Evolutionary conservation across 164 flowering plant genomes (phyloP).

Genomic region (Buxus sempervirens): DNA sequence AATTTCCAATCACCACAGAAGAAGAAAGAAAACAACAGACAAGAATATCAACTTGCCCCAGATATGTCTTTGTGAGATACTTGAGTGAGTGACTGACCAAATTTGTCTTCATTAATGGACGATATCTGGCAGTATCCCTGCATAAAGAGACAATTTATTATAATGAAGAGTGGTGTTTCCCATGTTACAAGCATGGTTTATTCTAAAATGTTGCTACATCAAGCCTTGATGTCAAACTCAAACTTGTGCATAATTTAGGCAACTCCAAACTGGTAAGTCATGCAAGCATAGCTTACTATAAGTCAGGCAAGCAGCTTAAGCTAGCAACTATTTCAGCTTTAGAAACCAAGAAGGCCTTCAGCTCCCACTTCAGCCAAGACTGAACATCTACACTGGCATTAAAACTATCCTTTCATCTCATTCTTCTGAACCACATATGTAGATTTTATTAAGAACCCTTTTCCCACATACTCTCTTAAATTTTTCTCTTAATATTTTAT

Average conservation of each 20-base stretch:
- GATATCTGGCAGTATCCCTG: constrained; percentile 79
- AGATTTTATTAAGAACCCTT: no score
- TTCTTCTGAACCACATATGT: neutral
- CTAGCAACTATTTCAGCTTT: neutral
- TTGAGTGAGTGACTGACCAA: constrained; percentile 68
- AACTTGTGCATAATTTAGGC: neutral
- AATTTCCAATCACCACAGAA: no score
- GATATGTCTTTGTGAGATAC: constrained; percentile 60
- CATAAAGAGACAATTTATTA: constrained; percentile 1
- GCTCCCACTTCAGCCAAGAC: neutral
- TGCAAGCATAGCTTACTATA: no score
- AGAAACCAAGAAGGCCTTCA: neutral
- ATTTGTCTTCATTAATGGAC: constrained; percentile 71
- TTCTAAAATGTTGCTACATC: neutral
- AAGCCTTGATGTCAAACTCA: neutral
- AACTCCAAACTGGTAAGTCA: neutral
- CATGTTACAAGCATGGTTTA: neutral
- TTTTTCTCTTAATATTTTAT: no score
- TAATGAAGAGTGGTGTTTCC: constrained; percentile 1
- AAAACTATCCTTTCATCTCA: neutral
- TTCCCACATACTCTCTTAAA: no score
- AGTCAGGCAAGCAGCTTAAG: neutral
- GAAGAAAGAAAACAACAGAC: neutral
- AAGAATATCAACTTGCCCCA: constrained; percentile 49
- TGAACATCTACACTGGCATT: neutral